Percentiles rank a stretch among this genome's conserved stretches.
Evolutionary conservation across 2,329 filamentous ascomycete genomes (phyloP).

Genomic region (Eutypa lata): DNA sequence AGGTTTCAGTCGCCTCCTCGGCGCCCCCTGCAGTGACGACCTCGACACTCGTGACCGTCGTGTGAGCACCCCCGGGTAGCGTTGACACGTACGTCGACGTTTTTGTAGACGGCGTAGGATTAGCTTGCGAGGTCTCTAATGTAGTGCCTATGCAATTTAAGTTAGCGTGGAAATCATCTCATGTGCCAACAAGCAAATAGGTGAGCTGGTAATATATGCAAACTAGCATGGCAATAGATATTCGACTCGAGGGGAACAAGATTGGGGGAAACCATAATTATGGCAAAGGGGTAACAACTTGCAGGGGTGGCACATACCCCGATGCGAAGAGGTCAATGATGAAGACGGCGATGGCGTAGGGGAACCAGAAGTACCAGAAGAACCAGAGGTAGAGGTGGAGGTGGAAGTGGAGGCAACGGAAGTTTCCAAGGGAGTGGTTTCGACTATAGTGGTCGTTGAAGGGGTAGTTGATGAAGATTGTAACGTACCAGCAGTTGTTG

Average conservation of each 20-base stretch:
- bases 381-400: slow-evolving; percentile 7
- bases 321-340: slow-evolving; percentile 1
- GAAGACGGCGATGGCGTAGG: slow-evolving; percentile 3
- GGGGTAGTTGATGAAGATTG: neutral
- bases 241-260: no score
- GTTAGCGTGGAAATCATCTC: neutral
- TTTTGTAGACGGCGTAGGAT: slow-evolving; percentile 4
- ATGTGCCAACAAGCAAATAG: no score
- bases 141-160: neutral
- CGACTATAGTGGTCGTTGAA: slow-evolving; percentile 7
- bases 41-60: slow-evolving; percentile 26
- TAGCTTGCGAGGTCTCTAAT: neutral
- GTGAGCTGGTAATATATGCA: no score
- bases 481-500: neutral
- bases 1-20: slow-evolving; percentile 14
- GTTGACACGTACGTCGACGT: slow-evolving; percentile 29
- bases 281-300: no score
- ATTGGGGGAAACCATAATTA: no score
- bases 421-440: slow-evolving; percentile 7
- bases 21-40: slow-evolving; percentile 20
- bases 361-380: slow-evolving; percentile 11
- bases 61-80: slow-evolving; percentile 25
- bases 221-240: no score
- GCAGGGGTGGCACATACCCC: neutral
- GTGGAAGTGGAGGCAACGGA: neutral